Percentiles rank a stretch among this genome's conserved stretches.
These are phyloP conservation scores for Glonium stellatum DNA, from an alignment of 495 filamentous ascomycete species.

Conservation along the genomic window DNA sequence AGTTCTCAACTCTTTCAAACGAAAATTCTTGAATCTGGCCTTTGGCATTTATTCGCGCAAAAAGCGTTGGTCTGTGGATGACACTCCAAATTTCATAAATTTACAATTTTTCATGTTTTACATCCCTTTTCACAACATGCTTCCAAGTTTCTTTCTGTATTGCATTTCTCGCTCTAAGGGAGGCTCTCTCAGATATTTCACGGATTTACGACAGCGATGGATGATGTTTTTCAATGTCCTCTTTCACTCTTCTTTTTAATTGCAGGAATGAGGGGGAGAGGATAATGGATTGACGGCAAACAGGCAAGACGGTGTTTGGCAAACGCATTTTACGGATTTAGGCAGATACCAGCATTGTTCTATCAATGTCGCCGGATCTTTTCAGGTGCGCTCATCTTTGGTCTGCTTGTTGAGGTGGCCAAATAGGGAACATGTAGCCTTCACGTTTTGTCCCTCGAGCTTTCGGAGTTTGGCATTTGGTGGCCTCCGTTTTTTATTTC, in stretches of 20 bases:
- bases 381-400: neutral
- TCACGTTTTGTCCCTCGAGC: neutral
- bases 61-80: slow-evolving; percentile 4
- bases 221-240: slow-evolving; percentile 4
- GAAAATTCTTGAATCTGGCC: neutral
- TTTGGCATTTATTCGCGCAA: neutral
- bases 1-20: neutral
- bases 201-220: neutral
- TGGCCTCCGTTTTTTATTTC: neutral
- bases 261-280: slow-evolving; percentile 3
- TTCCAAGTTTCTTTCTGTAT: neutral
- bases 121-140: neutral
- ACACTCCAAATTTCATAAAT: neutral
- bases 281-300: neutral
- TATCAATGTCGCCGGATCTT: neutral
- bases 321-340: neutral
- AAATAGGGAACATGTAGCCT: neutral
- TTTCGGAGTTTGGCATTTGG: neutral
- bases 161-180: neutral
- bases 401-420: neutral
- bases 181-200: neutral
- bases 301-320: neutral
- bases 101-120: neutral
- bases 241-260: neutral
- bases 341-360: neutral